Evolutionary conservation across 2,329 filamentous ascomycete species (phyloP), one percentile per base, ranked within the genome.

Genomic region (Exutisphaerella laricina): DNA sequence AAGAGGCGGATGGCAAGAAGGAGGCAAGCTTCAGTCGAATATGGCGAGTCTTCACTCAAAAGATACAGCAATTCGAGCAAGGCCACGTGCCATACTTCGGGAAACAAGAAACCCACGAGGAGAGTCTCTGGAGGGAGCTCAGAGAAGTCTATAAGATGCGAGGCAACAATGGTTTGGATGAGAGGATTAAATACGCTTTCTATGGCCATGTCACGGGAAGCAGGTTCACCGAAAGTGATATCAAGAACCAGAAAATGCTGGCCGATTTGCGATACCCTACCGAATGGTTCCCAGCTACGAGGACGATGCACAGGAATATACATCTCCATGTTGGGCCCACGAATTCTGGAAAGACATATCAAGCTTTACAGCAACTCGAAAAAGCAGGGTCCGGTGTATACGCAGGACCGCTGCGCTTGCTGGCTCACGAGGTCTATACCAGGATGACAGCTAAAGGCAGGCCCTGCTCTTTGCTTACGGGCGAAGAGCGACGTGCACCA

Each of bases 311-410:
- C 58, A 77, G 92, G 32, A 90, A 80, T 0, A 77, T 98, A 29
- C 88, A 97, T 68, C 71, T 98, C 14, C 92, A 98, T 58, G 88
- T 98, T 37, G 92, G 92, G 0, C 92, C 92, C 1, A 98, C 92
- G 2, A 98, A 98, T 65, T 97, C 92, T 1, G 92, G 92, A 44
- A 98, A 98, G 72, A 98, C 94, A 0, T 98, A 97, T 61, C 84
- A 88, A 61, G 94, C 92, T 1, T 69, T 98, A 50, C 83, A 94
- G 66, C 80, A 84, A 9, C 74, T 98, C 8, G 87, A 96, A 62
- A 72, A 78, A 37, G 82, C 84, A 2, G 74, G 81, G 21, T 75
- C 73, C 6, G 92, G 92, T 28, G 81, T 95, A 37, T 98, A 97
- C 62, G 88, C 90, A 3, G 92, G 94, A 0, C 92, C 92, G 0